These are phyloP conservation scores for Eimeria sp. DNA, from an alignment of 169 alveolate genomes.

Conservation along the genomic window DNA sequence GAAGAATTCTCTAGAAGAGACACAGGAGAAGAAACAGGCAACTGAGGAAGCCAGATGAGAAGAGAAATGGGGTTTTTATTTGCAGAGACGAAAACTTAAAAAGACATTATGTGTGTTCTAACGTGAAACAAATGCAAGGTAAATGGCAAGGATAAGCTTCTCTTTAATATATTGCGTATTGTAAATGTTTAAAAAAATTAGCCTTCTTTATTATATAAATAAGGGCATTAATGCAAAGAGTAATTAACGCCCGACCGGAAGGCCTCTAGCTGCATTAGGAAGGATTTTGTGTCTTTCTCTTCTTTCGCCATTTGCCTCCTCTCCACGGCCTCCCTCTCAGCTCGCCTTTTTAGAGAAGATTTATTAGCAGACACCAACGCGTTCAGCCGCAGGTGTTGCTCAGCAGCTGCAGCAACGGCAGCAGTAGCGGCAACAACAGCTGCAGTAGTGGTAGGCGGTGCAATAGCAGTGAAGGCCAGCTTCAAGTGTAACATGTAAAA, in stretches of 20 bases:
- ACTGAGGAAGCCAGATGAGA: no score
- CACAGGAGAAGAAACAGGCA: no score
- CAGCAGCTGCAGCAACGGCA: neutral
- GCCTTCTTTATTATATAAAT: no score
- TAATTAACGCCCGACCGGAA: neutral
- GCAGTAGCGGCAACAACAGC: neutral
- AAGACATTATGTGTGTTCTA: no score
- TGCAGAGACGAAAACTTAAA: no score
- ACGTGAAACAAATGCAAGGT: no score
- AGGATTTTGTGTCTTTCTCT: neutral
- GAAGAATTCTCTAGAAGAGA: no score
- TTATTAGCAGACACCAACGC: neutral
- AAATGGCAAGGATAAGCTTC: no score
- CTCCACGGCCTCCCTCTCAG: constrained; percentile 23
- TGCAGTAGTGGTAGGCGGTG: neutral
- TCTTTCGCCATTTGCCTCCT: neutral
- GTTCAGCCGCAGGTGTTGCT: neutral
- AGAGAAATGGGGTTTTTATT: no score
- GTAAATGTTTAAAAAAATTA: no score
- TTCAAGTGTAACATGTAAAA: no score
- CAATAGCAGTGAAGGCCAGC: neutral
- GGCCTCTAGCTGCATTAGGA: neutral
- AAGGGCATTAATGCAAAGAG: neutral
- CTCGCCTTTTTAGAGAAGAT: neutral
- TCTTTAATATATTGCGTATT: no score